Evolutionary conservation across 371 early-diverging fungal genomes (phyloP), one percentile per base, ranked within the genome.

Genomic region (Haplosporangium sp.): DNA sequence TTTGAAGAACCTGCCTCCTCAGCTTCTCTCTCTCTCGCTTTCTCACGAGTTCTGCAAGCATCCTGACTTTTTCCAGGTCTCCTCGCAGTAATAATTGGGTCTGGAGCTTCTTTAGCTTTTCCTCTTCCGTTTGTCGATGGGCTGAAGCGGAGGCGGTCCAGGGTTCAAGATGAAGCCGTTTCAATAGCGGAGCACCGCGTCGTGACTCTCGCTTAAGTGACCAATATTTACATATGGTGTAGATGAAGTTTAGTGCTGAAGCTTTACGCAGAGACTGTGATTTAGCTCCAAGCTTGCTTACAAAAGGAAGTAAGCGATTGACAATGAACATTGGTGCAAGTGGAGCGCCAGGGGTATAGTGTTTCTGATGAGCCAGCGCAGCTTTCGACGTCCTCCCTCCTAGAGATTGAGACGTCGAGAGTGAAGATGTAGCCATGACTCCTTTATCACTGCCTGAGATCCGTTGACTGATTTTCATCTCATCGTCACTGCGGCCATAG

Each of bases 91-190:
- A 68, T n/a, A 72, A 19, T 59, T 83, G 74, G 4, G 74, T 79
- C 74, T 85, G 75, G 10, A 74, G 67, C 59, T 77, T 86, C 44
- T 71, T 74, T 15, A 89, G 89, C 71, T 92, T 92, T 60, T 91
- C 92, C 55, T 91, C 89, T 74, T 96, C 96, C 19, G 92, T 91
- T 45, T 94, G 93, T 44, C 93, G 92, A 61, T 90, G 88, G 60
- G 92, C 92, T 0, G 95, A 91, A 0, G 92, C 91, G n/a, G 92
- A 92, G 2, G 95, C 96, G 0, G 97, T 96, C 97, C 98, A 97
- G 17, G 98, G 97, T 91, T 98, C 98, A 66, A 99, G 77, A 76
- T 97, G 97, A n/a, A 99, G 85, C 42, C 98, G 88, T 78, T 97
- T 98, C 37, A 98, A 85, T 4, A 99, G 85, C 1, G 98, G 96